Evolutionary conservation across 177 flowering plant species (phyloP).

Genomic region (Telopea speciosissima): DNA sequence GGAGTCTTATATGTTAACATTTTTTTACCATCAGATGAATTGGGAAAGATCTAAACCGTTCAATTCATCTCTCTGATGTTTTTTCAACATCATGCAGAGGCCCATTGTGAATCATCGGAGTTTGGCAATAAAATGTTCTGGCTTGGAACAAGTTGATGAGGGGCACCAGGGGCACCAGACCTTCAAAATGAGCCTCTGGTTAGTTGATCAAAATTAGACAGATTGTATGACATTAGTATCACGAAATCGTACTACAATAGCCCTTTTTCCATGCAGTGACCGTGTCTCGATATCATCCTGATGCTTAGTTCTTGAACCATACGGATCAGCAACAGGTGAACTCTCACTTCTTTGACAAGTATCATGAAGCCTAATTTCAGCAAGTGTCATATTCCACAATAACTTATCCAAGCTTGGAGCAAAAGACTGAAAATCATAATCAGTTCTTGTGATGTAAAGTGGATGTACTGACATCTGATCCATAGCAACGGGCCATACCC

Average conservation of each 20-base stretch:
- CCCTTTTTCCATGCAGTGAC: too few species aligned
- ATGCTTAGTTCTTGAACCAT: constrained; percentile 11
- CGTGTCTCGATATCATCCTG: constrained; percentile 27
- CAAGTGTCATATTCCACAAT: constrained; percentile 49
- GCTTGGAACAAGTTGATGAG: constrained; percentile 13
- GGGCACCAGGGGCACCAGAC: too few species aligned
- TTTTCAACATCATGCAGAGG: neutral
- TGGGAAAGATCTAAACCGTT: too few species aligned
- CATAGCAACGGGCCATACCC: constrained; percentile 17
- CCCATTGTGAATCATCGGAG: neutral
- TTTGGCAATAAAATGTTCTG: constrained; percentile 4
- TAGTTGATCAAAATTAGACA: constrained; percentile 8
- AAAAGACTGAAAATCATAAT: constrained; percentile 36
- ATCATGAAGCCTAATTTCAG: constrained; percentile 44
- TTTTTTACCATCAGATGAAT: too few species aligned
- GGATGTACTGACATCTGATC: constrained; percentile 16
- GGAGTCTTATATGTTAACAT: too few species aligned
- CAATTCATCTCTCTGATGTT: too few species aligned
- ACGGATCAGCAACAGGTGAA: constrained; percentile 16
- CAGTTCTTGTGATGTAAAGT: constrained; percentile 52
- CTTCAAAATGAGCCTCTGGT: constrained; percentile 15
- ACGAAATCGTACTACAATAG: constrained; percentile 21
- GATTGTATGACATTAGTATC: constrained; percentile 11
- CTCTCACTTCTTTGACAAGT: constrained; percentile 33
- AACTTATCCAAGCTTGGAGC: constrained; percentile 31